These are phyloP conservation scores for Phytophthora crassamura DNA, from an alignment of 352 stramenopile genomes.

Conservation along the genomic window DNA sequence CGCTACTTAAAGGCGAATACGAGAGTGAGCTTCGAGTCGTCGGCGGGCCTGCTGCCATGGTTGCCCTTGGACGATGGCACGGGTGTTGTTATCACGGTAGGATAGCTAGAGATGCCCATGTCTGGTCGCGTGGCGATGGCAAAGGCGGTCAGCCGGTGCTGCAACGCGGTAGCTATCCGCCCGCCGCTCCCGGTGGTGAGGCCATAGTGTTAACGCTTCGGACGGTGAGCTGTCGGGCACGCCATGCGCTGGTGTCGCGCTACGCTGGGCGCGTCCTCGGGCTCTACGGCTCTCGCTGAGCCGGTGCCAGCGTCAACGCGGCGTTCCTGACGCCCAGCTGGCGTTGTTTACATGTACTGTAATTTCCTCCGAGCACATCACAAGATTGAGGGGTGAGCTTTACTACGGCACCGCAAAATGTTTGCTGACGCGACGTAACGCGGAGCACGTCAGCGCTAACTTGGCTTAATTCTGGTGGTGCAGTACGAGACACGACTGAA, in stretches of 20 bases:
- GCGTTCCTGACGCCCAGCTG: background rate
- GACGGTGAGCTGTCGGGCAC: background rate
- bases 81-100: background rate
- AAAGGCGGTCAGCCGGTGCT: background rate
- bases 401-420: background rate
- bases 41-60: background rate
- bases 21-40: background rate
- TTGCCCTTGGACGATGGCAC: no score
- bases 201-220: background rate
- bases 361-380: background rate
- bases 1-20: background rate
- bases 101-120: conserved; percentile 2
- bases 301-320: conserved; percentile 1
- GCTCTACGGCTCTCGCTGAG: conserved; percentile 3
- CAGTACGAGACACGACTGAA: background rate
- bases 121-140: background rate
- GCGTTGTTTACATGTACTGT: no score
- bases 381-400: background rate
- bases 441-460: background rate
- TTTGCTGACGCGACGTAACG: background rate
- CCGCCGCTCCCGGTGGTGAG: background rate
- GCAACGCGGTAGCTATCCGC: conserved; percentile 1
- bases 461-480: conserved; percentile 17
- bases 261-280: background rate
- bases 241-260: background rate